phyloP scores from a whole-genome alignment of 2,329 filamentous ascomycete genomes.

The Pseudogymnoascus sp. region DNA sequence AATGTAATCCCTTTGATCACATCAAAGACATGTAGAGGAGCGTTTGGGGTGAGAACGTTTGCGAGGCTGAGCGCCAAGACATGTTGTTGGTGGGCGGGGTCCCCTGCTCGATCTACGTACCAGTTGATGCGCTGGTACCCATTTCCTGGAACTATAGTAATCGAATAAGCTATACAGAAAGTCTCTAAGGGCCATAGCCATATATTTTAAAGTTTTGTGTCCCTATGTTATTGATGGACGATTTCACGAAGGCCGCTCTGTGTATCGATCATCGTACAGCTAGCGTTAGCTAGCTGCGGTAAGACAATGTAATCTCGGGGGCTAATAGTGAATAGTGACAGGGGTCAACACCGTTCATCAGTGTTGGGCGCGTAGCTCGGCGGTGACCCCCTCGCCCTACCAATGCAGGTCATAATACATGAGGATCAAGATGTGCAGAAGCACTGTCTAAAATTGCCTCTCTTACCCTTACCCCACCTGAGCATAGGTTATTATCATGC shows the following conservation, averaged over 20 bases:
- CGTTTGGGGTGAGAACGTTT: not conserved
- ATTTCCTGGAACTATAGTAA: not conserved
- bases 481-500: not conserved
- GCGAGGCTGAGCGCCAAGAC: not conserved
- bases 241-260: not conserved
- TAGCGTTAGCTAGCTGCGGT: not conserved
- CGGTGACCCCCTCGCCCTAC: not conserved
- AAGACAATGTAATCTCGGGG: not conserved
- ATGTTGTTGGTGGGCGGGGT: not conserved
- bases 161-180: not conserved
- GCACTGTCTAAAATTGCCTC: not conserved
- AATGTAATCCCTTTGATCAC: not conserved
- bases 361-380: not conserved
- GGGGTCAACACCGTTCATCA: not conserved
- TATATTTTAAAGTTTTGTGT: not conserved
- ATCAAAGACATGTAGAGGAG: not conserved
- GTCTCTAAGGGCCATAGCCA: not conserved
- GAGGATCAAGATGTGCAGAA: not conserved
- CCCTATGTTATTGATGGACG: not conserved
- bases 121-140: not conserved
- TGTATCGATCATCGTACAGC: not conserved
- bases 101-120: not conserved
- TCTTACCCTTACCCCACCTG: not conserved
- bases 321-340: not conserved
- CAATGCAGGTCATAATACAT: not conserved